Evolutionary conservation across 1,284 basidiomycete species (phyloP).

Genomic region (Apiotrichum porosum): DNA sequence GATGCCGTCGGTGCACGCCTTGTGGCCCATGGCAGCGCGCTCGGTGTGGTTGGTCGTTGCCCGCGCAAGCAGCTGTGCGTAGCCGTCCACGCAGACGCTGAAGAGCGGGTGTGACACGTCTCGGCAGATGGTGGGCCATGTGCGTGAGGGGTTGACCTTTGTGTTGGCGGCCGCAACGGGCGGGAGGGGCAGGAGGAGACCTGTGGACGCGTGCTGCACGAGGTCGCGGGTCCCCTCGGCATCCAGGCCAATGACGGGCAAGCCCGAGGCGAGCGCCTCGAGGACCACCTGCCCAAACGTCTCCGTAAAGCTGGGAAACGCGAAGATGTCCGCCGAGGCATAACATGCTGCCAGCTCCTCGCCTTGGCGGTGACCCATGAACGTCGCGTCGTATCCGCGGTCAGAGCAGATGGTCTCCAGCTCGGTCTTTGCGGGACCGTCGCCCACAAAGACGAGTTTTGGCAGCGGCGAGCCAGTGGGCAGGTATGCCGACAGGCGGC

Average conservation of each 20-base stretch:
- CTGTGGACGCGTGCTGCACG: constrained; percentile 52
- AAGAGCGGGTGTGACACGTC: constrained; percentile 41
- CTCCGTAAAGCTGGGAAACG: constrained; percentile 55
- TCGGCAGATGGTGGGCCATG: constrained; percentile 44
- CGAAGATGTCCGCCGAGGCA: constrained; percentile 56
- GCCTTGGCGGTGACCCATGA: constrained; percentile 53
- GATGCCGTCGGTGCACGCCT: constrained; percentile 47
- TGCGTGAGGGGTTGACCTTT: constrained; percentile 9
- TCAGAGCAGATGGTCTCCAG: constrained; percentile 51
- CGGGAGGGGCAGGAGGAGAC: constrained; percentile 49
- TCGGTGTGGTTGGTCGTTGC: constrained; percentile 42
- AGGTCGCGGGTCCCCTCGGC: constrained; percentile 58
- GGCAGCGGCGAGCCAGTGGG: constrained; percentile 33
- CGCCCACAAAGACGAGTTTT: constrained; percentile 56
- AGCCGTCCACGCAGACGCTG: constrained; percentile 44
- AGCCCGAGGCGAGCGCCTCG: constrained; percentile 55
- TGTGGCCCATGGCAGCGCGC: constrained; percentile 49
- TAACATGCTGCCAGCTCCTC: constrained; percentile 51
- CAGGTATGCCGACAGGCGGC: constrained; percentile 33
- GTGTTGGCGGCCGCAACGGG: constrained; percentile 18
- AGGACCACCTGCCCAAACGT: constrained; percentile 58
- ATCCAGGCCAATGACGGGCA: constrained; percentile 57
- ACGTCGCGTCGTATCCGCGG: constrained; percentile 51
- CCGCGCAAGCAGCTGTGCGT: constrained; percentile 50
- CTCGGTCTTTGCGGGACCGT: constrained; percentile 54